Percentiles rank a stretch among this genome's conserved stretches.
These are phyloP conservation scores for Phaffia rhodozyma DNA, from an alignment of 1,284 basidiomycete species.

Conservation along the genomic window DNA sequence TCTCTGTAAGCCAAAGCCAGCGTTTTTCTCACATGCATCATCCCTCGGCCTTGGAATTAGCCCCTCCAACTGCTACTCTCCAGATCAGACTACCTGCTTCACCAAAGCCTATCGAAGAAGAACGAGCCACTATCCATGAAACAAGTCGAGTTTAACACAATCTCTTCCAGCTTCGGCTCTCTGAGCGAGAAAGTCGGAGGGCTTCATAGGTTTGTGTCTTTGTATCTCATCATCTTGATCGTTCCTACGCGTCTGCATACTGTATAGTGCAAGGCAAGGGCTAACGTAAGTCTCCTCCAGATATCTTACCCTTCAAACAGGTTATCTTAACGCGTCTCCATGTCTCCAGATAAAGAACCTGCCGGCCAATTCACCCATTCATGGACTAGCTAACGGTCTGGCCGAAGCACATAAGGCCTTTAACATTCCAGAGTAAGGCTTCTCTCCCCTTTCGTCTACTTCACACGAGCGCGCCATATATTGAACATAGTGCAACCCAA, in stretches of 20 bases:
- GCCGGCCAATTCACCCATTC: conserved; percentile 61
- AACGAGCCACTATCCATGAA: conserved; percentile 50
- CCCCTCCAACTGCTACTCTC: conserved; percentile 82
- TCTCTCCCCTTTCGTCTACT: neutral
- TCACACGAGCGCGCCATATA: neutral
- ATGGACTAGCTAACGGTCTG: conserved; percentile 61
- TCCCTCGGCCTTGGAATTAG: conserved; percentile 37
- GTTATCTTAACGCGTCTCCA: conserved; percentile 52
- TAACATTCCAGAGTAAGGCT: conserved; percentile 39
- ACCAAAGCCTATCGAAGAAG: conserved; percentile 38
- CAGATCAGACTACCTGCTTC: conserved; percentile 89
- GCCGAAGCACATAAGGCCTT: conserved; percentile 65
- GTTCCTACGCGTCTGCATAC: neutral
- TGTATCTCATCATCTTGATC: neutral
- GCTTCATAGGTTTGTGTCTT: conserved; percentile 57
- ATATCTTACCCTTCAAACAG: conserved; percentile 52
- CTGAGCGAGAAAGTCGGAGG: conserved; percentile 61
- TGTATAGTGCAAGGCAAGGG: neutral
- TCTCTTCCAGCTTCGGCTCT: conserved; percentile 79
- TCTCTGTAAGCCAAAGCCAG: neutral
- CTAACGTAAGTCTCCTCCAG: conserved; percentile 33
- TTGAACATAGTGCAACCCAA: no score
- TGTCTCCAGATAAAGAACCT: conserved; percentile 48
- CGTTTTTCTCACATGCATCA: neutral
- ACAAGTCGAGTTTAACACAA: conserved; percentile 98